Evolutionary conservation across 202 grass and related monocot genomes (phyloP).

Genomic region (Setaria italica): DNA sequence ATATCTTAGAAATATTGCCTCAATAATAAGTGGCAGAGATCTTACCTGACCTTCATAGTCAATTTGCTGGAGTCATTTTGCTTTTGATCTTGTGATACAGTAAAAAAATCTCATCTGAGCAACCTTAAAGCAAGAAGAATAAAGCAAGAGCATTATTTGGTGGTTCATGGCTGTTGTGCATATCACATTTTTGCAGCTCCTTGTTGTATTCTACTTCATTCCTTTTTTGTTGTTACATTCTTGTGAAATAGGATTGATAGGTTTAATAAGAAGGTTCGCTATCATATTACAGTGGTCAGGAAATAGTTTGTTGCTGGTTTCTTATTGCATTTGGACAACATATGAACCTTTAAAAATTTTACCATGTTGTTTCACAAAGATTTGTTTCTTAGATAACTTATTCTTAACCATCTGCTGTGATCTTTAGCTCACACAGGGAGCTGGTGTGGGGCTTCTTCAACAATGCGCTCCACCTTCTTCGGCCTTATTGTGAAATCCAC

Average conservation of each 20-base stretch:
- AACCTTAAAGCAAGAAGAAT: neutral
- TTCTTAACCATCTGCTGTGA: neutral
- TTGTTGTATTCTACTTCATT: neutral
- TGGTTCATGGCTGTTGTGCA: neutral
- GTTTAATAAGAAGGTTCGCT: neutral
- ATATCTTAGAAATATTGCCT: neutral
- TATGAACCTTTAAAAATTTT: neutral
- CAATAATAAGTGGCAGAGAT: neutral
- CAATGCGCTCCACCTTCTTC: constrained; percentile 51
- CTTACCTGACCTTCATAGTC: neutral
- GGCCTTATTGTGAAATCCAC: constrained; percentile 54
- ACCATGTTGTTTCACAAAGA: neutral
- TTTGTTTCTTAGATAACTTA: neutral
- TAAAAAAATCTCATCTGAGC: neutral
- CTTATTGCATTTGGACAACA: neutral
- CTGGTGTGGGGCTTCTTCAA: constrained; percentile 53
- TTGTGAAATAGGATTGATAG: constrained; percentile 7
- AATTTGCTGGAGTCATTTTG: neutral
- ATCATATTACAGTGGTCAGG: neutral
- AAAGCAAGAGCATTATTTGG: neutral
- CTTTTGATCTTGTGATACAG: neutral
- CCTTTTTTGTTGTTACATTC: neutral
- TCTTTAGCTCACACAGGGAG: constrained; percentile 40
- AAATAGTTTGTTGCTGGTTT: neutral
- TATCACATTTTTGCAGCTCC: neutral